Evolutionary conservation across 345 rosid genomes (phyloP).

Genomic region (Brassica napus): DNA sequence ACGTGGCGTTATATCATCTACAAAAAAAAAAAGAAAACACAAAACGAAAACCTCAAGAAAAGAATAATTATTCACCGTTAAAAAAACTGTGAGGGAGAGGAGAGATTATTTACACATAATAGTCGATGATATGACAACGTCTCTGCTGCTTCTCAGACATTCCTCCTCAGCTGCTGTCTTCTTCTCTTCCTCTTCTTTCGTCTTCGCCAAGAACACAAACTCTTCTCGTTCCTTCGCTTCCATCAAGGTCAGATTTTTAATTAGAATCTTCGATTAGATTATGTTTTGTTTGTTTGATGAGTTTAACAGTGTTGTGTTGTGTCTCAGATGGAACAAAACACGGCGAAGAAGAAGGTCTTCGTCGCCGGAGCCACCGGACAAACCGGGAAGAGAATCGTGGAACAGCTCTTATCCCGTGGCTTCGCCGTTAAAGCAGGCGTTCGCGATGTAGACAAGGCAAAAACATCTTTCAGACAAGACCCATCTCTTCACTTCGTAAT

Average conservation of each 20-base stretch:
- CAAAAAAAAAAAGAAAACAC: neutral
- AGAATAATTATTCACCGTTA: neutral
- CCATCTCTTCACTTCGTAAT: conserved; percentile 74
- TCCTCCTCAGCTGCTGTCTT: conserved; percentile 17
- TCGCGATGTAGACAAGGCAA: conserved; percentile 74
- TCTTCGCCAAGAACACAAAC: conserved; percentile 36
- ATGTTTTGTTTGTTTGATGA: too few relatives aligned
- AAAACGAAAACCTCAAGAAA: neutral
- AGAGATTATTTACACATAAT: conserved; percentile 3
- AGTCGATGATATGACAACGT: conserved; percentile 46
- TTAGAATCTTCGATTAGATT: neutral
- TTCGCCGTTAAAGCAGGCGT: conserved; percentile 86
- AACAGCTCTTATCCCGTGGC: conserved; percentile 79
- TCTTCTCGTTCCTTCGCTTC: conserved; percentile 30
- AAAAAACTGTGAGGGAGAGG: neutral
- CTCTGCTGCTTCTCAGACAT: conserved; percentile 42
- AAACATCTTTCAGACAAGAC: conserved; percentile 51
- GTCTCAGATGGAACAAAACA: conserved; percentile 74
- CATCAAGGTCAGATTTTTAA: conserved; percentile 35
- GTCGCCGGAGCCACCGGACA: conserved; percentile 94
- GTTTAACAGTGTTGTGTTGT: neutral
- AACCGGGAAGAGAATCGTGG: conserved; percentile 80
- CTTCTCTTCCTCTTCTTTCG: conserved; percentile 14
- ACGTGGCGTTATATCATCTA: conserved; percentile 29
- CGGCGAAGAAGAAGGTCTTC: conserved; percentile 63